Evolutionary conservation across 2,329 filamentous ascomycete species (phyloP), one percentile per base, ranked within the genome.

Genomic region (Seiridium unicorne): DNA sequence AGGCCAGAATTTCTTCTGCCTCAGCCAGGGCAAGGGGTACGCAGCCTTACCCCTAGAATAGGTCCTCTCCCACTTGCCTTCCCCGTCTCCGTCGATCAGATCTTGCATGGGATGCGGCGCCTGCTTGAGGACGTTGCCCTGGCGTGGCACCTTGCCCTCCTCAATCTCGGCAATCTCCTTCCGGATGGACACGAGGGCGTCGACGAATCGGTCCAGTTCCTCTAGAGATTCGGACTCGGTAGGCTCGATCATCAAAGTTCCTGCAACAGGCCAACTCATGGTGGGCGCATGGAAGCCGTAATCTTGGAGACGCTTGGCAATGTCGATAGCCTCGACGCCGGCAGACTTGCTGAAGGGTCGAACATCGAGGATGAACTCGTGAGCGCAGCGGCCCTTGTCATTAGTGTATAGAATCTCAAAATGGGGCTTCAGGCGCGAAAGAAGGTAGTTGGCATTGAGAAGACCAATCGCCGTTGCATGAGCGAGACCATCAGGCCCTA

Each of bases 1-100:
- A 0, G 94, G 93, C 94, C 94, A 98, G 79, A 97, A 97, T 82
- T 98, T 98, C 89, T 96, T 97, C 85, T 97, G 91, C 74, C 86
- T 85, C 63, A 98, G 77, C 77, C 86, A 96, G 0, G 87, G 81
- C 63, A 96, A 73, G 18, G 94, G 94, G 73, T 97, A 98, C 0
- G 92, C 94, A 0, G 94, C 94, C 76, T 88, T 84, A 78, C 95
- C 89, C 35, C 93, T 81, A 1, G 82, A 86, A 74, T 98, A 98
- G 1, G 86, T 81, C n/a, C 94, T 82, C 63, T 91, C 82, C 94
- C 94, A 98, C 68, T 91, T 76, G 62, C 76, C 77, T 36, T 78
- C 77, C n/a, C 72, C 73, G 46, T 79, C 86, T 3, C 84, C 84
- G 1, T 82, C 71, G 54, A 97, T 81, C 40, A 98, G 77, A 73